Percentiles rank a stretch among this genome's conserved stretches.
phyloP scores from a whole-genome alignment of 2,329 filamentous ascomycete genomes.

The Ceratocystis cacaofunesta region DNA sequence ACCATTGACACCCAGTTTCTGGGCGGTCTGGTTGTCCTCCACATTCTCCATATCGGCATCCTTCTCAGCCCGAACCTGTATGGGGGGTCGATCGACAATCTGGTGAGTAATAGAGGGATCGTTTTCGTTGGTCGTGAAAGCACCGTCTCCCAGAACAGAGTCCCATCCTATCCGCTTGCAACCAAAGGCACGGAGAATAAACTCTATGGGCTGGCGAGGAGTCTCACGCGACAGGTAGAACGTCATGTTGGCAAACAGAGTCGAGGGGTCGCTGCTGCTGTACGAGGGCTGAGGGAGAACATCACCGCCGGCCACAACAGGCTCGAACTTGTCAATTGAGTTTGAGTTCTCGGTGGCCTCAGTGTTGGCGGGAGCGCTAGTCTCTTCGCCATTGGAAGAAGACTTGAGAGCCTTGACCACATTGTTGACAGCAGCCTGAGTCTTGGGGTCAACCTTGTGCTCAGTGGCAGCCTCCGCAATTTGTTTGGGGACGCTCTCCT shows the following conservation, averaged over 20 bases:
- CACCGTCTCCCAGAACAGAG: slow-evolving; percentile 72
- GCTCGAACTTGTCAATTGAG: slow-evolving; percentile 82
- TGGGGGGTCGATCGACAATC: slow-evolving; percentile 75
- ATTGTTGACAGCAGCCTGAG: slow-evolving; percentile 53
- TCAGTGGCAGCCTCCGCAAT: slow-evolving; percentile 31
- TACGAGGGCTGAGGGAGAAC: slow-evolving; percentile 63
- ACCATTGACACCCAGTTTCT: slow-evolving; percentile 45
- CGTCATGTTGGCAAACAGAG: slow-evolving; percentile 77
- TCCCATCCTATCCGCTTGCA: slow-evolving; percentile 97
- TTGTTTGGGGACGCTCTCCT: slow-evolving; percentile 23
- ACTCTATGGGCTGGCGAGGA: slow-evolving; percentile 77
- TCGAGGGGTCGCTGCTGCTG: slow-evolving; percentile 49
- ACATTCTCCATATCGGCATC: slow-evolving; percentile 27
- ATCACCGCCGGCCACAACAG: slow-evolving; percentile 70
- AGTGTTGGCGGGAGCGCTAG: slow-evolving; percentile 30
- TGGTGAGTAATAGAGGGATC: slow-evolving; percentile 91
- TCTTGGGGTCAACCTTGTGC: slow-evolving; percentile 44
- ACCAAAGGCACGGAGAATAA: slow-evolving; percentile 83
- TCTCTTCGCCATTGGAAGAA: slow-evolving; percentile 30
- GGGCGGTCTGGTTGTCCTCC: slow-evolving; percentile 48
- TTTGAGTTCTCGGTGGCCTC: slow-evolving; percentile 35
- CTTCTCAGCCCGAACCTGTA: slow-evolving; percentile 43
- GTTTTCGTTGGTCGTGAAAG: slow-evolving; percentile 78
- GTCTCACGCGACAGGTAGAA: slow-evolving; percentile 91
- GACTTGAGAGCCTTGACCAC: slow-evolving; percentile 53